Percentiles rank a stretch among this genome's conserved stretches.
phyloP scores from a whole-genome alignment of 495 filamentous ascomycete genomes.

The Opeltia flavorubescens region DNA sequence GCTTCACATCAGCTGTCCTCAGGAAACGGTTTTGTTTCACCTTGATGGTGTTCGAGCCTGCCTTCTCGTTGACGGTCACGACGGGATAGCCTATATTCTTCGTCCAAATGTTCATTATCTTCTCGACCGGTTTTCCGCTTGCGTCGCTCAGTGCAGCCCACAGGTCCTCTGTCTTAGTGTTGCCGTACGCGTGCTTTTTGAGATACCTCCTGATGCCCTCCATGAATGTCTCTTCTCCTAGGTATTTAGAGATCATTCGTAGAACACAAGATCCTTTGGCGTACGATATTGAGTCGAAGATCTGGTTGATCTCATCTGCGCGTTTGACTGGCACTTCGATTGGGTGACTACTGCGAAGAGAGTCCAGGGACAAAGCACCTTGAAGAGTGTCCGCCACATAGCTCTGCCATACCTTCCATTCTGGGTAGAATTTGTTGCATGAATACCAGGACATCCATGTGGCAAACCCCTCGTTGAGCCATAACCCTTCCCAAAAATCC shows the following conservation, averaged over 20 bases:
- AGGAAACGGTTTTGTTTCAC: slow-evolving; percentile 57
- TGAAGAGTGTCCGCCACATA: slow-evolving; percentile 89
- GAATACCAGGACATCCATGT: slow-evolving; percentile 69
- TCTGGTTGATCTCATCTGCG: slow-evolving; percentile 93
- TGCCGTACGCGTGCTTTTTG: slow-evolving; percentile 81
- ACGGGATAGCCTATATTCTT: slow-evolving; percentile 57
- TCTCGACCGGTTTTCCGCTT: slow-evolving; percentile 76
- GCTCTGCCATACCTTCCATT: slow-evolving; percentile 97
- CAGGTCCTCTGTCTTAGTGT: slow-evolving; percentile 66
- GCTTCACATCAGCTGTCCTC: slow-evolving; percentile 49
- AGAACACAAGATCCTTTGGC: slow-evolving; percentile 92
- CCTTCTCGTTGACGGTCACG: slow-evolving; percentile 43
- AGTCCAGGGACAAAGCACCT: slow-evolving; percentile 75
- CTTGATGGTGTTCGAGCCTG: slow-evolving; percentile 28
- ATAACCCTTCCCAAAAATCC: slow-evolving; percentile 98
- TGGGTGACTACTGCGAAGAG: slow-evolving; percentile 85
- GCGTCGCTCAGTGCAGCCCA: slow-evolving; percentile 84
- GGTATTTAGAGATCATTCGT: slow-evolving; percentile 91
- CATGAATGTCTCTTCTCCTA: slow-evolving; percentile 86
- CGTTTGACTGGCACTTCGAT: slow-evolving; percentile 94
- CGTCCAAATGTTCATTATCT: slow-evolving; percentile 58
- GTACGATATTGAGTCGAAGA: slow-evolving; percentile 97
- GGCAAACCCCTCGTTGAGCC: slow-evolving; percentile 97
- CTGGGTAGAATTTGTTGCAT: slow-evolving; percentile 68
- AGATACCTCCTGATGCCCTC: slow-evolving; percentile 86